Evolutionary conservation across 192 early-diverging fungal species (phyloP).

Genomic region (Dissophora globulifera): DNA sequence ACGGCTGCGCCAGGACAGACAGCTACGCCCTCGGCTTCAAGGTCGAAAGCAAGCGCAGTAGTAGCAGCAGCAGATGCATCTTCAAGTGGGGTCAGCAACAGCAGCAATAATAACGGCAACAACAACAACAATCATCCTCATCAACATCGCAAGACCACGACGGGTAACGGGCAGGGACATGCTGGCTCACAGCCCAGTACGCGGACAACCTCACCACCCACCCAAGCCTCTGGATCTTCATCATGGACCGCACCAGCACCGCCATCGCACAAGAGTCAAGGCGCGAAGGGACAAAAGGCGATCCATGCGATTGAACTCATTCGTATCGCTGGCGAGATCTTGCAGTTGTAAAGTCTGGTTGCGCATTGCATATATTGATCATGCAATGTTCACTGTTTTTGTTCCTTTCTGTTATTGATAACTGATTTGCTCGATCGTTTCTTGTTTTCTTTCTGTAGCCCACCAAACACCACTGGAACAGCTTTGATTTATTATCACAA

Average conservation of each 20-base stretch:
- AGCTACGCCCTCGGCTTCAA: too few species aligned
- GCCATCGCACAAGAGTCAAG: conserved; percentile 8
- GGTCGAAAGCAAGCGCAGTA: too few species aligned
- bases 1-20: not conserved
- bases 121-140: not conserved
- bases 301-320: conserved; percentile 51
- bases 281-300: conserved; percentile 28
- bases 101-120: not conserved
- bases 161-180: not conserved
- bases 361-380: too few species aligned
- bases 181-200: conserved; percentile 11
- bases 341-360: conserved; percentile 55
- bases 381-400: too few species aligned
- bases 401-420: too few species aligned
- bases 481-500: conserved; percentile 62
- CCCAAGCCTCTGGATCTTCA: conserved; percentile 23
- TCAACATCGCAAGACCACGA: conserved; percentile 25
- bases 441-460: conserved; percentile 32
- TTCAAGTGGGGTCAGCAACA: not conserved
- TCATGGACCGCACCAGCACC: too few species aligned
- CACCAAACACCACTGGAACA: conserved; percentile 60
- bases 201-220: conserved; percentile 44
- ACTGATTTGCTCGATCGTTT: too few species aligned
- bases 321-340: conserved; percentile 46
- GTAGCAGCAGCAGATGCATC: not conserved